Base-by-base conservation (phyloP, 352 stramenopile species). In the Globisporangium ultimum region DNA sequence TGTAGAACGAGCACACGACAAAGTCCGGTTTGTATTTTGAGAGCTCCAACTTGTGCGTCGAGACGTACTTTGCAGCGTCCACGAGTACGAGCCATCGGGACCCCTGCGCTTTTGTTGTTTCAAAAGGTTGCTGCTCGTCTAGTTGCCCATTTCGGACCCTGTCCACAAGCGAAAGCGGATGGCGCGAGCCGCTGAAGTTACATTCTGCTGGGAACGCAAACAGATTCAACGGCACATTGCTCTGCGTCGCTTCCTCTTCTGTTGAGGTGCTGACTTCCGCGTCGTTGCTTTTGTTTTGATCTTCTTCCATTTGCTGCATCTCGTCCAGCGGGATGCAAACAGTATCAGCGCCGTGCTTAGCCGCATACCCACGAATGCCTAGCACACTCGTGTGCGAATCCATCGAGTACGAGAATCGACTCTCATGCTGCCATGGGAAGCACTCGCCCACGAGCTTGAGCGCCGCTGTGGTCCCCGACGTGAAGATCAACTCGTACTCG, bases 401-500 rank as follows among this genome's bases (percentile, higher is more conserved):
- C 43, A 84, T 73, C 0, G 79, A 68, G 58, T 91, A 70, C 13
- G 72, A 78, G 54, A 88, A 91, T 3, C 40, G 65, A 60, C 79
- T 89, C 15, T 67, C 53, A 1, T 61, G 15, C 2, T 55, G 76
- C 75, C 82, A 96, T 2, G 86, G 83, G 59, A 96, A 95, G 51
- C 70, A 80, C 53, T 95, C 86, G 20, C 84, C 88, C 0, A 95
- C 71, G 32, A 95, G 64, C 57, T 96, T 95, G 14, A 96, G 66
- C 22, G 77, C 75, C 5, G 81, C 78, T 2, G 88, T 96, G 12
- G 88, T 80, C 2, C 88, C 88, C 5, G 84, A 90, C 12, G 88
- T 96, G 68, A 96, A 95, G 18, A 96, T 71, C 15, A 96, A 54
- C 41, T 77, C 68, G 63, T 93, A 93, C 32, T 93, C 75, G 36